phyloP scores from a whole-genome alignment of 176 grass and related monocot species.

The Canna indica region DNA sequence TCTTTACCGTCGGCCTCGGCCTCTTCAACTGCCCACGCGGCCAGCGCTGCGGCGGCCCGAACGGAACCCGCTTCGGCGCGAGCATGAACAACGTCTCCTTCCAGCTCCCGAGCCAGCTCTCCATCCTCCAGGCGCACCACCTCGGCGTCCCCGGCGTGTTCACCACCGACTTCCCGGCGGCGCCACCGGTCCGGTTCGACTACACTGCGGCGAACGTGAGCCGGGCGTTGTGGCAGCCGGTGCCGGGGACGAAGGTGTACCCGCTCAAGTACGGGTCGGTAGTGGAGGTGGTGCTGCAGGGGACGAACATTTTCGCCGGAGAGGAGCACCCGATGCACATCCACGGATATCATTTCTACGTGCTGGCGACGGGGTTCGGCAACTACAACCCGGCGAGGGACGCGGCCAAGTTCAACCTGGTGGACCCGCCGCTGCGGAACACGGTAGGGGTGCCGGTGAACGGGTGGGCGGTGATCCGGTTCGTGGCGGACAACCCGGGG shows the following conservation, averaged over 20 bases:
- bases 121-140: background rate
- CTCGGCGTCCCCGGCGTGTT: background rate
- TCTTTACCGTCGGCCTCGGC: constrained; percentile 8
- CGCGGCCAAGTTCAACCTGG: constrained; percentile 58
- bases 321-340: constrained; percentile 97
- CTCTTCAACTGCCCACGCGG: constrained; percentile 1
- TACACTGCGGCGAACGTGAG: constrained; percentile 3
- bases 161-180: constrained; percentile 4
- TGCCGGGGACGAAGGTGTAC: constrained; percentile 44
- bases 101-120: background rate
- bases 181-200: constrained; percentile 9
- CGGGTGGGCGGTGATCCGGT: constrained; percentile 85
- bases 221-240: constrained; percentile 46
- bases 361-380: constrained; percentile 81
- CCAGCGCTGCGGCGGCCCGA: background rate
- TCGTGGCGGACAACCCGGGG: constrained; percentile 74
- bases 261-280: constrained; percentile 52
- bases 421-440: constrained; percentile 83
- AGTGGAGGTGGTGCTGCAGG: constrained; percentile 82
- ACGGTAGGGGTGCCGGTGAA: constrained; percentile 81
- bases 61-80: background rate
- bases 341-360: constrained; percentile 91
- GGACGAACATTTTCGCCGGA: constrained; percentile 62
- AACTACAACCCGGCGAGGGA: constrained; percentile 62
- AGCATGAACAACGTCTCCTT: constrained; percentile 23